These are phyloP conservation scores for Hypoxylon sp. DNA, from an alignment of 2,329 filamentous ascomycete genomes.

Conservation along the genomic window DNA sequence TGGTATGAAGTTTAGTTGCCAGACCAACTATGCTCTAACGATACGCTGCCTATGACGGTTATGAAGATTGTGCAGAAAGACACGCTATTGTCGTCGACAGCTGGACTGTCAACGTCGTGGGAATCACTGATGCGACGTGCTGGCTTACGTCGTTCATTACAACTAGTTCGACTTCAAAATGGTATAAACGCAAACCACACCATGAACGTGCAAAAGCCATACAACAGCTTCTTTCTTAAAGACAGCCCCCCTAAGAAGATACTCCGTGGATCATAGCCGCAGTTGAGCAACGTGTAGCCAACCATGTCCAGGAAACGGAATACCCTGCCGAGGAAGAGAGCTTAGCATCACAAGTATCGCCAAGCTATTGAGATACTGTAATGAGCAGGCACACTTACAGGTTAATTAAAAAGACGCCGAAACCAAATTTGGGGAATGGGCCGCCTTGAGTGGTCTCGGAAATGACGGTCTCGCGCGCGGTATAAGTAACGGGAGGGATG, in stretches of 20 bases:
- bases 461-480: slow-evolving; percentile 50
- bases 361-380: not conserved
- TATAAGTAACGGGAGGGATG: slow-evolving; percentile 52
- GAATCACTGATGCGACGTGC: slow-evolving; percentile 28
- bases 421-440: slow-evolving; percentile 50
- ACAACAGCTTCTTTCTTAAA: slow-evolving; percentile 48
- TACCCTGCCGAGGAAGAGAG: slow-evolving; percentile 42
- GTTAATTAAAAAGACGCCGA: slow-evolving; percentile 53
- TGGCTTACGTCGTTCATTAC: slow-evolving; percentile 27
- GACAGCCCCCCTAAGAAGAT: slow-evolving; percentile 49
- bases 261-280: slow-evolving; percentile 52
- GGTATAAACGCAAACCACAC: slow-evolving; percentile 55
- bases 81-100: slow-evolving; percentile 21
- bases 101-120: slow-evolving; percentile 19
- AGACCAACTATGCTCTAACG: slow-evolving; percentile 8
- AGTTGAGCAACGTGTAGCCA: slow-evolving; percentile 52
- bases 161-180: slow-evolving; percentile 45
- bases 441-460: slow-evolving; percentile 43
- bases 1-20: slow-evolving; percentile 7
- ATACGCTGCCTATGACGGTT: slow-evolving; percentile 10
- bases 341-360: slow-evolving; percentile 18
- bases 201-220: slow-evolving; percentile 51
- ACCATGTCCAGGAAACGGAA: slow-evolving; percentile 52
- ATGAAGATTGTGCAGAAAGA: slow-evolving; percentile 15
- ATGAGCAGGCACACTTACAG: slow-evolving; percentile 46